A percentile compares a stretch with the other conserved stretches of the same genome.
These are phyloP conservation scores for Candida ulmi DNA, from an alignment of 805 yeast species.

Conservation along the genomic window DNA sequence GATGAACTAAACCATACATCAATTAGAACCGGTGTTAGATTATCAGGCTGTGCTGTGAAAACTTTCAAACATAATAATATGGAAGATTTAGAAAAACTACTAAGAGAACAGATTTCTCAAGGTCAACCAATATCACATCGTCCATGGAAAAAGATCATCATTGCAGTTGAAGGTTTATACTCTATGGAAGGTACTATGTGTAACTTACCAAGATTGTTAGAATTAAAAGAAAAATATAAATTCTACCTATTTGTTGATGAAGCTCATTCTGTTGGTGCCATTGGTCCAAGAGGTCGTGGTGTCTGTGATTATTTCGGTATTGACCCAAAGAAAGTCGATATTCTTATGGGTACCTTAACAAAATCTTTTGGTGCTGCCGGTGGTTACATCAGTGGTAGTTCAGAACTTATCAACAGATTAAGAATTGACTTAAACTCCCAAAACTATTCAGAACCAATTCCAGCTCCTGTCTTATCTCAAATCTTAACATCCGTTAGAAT, in stretches of 20 bases:
- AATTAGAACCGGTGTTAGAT: conserved; percentile 88
- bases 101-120: conserved; percentile 81
- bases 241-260: conserved; percentile 91
- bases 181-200: conserved; percentile 92
- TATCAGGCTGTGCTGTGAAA: conserved; percentile 89
- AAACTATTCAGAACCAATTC: conserved; percentile 74
- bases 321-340: conserved; percentile 69
- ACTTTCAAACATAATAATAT: conserved; percentile 91
- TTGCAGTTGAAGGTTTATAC: conserved; percentile 89
- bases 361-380: conserved; percentile 99
- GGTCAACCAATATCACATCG: conserved; percentile 95
- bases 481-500: conserved; percentile 74
- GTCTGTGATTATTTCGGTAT: conserved; percentile 90
- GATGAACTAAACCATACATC: conserved; percentile 96
- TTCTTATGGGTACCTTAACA: conserved; percentile 96
- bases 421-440: conserved; percentile 69
- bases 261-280: conserved; percentile 98
- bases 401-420: conserved; percentile 64
- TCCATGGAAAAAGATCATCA: conserved; percentile 86
- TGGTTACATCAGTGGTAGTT: conserved; percentile 85
- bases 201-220: conserved; percentile 70
- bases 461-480: conserved; percentile 91
- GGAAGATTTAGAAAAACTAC: conserved; percentile 65
- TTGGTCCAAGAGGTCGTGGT: conserved; percentile 93
- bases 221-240: conserved; percentile 75